Evolutionary conservation across 331 rosid genomes (phyloP), one percentile per base, ranked within the genome.

Genomic region (Acacia concinna): DNA sequence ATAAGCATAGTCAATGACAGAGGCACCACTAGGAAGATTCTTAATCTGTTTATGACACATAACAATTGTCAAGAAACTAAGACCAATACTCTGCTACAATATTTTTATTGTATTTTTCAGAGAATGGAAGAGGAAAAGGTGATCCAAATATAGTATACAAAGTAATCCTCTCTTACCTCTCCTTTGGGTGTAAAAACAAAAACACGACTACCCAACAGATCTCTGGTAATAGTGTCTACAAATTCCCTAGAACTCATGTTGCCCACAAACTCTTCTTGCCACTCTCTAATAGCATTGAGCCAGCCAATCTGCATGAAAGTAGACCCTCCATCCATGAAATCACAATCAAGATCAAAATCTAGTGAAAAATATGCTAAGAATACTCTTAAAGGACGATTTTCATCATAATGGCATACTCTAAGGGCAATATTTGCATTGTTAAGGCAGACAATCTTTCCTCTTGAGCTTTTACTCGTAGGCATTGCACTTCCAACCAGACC

Each of bases 241-340:
- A 93, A 96, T 82, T 96, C 99, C 88, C 99, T 90, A 69, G 99
- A 96, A 86, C 97, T 96, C 99, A 96, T 96, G 90, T 96, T 96
- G 88, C 99, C 99, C 44, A 96, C 99, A 75, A 96, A 96, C 89
- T 96, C 99, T 84, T 96, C 99, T 82, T 96, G 98, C 98, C 99
- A 96, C 80, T 93, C 99, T 89, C 99, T 91, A 77, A 96, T 93
- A 64, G 99, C 98, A 81, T 96, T 96, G 81, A 96, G 98, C 99
- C 99, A 96, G 67, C 99, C 93, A 90, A 96, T 93, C 99, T 96
- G 92, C 76, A 85, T 59, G 56, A 82, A 83, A 87, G 49, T 78
- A 74, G 81, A 81, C 54, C 76, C 74, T 79, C 82, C 68, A 74
- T 83, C 69, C 46, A 81, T 80, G 84, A 88, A 87, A 84, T 83